Conservation (phyloP, 176 grass and related monocot genomes). For the Musa itinerans region DNA sequence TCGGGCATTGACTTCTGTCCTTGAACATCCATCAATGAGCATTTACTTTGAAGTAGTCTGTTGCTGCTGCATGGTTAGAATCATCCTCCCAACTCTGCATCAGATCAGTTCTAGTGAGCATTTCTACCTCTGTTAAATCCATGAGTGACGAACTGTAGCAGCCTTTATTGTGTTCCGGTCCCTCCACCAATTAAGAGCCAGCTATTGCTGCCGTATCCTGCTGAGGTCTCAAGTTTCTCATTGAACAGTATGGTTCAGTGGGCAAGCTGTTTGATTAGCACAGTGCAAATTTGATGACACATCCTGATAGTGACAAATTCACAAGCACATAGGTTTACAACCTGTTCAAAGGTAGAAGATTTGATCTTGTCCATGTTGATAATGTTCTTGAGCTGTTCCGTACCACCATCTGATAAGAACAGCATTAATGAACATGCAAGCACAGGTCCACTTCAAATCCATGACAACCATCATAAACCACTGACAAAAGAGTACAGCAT, state of each 20-base stretch:
- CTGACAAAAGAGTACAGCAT: background rate
- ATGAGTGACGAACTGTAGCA: background rate
- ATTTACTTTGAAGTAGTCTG: background rate
- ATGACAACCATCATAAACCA: background rate
- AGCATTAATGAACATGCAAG: background rate
- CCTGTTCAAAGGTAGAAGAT: background rate
- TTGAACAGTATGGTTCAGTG: background rate
- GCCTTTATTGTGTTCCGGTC: background rate
- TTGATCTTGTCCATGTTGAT: background rate
- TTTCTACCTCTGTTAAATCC: background rate
- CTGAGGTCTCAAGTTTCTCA: background rate
- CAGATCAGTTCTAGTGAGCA: background rate
- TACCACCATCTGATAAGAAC: background rate
- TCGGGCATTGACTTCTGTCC: constrained; percentile 19
- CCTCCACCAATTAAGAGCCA: background rate
- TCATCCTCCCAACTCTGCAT: background rate
- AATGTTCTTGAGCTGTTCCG: background rate
- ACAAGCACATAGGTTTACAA: background rate
- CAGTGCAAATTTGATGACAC: background rate
- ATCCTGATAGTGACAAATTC: background rate
- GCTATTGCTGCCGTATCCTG: background rate
- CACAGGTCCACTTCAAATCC: background rate
- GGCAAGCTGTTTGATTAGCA: background rate
- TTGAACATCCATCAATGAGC: constrained; percentile 6
- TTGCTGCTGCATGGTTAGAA: background rate